Base-by-base conservation (phyloP, 1,139 yeast genomes). In the Pneumocystis murina region DNA sequence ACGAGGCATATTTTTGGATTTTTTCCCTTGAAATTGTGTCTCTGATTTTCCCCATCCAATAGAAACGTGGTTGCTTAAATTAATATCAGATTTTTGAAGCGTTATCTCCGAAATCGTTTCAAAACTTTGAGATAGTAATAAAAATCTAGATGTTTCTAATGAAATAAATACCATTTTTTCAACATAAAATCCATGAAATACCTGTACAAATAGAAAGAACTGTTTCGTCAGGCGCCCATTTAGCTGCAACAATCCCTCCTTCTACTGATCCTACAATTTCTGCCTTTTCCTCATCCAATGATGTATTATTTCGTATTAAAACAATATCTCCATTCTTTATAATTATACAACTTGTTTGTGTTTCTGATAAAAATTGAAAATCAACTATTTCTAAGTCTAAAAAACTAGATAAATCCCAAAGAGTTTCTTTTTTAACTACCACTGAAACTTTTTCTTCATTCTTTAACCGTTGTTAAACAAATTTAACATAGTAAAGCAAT, bases 31-130 rank as follows among this genome's bases (percentile, higher is more conserved):
- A 74, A 94, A 94, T 75, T 94, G 99, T 0, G 99, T 94, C 74
- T 92, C 98, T 68, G 86, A 85, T 69, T 87, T 87, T 71, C 99
- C 99, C 99, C 99, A 94, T 24, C 99, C 99, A 54, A 92, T 97
- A 28, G 95, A 86, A 41, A 94, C 97, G 71, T 92, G 96, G 69
- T 85, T 86, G 2, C 91, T 84, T n/a, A 40, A 28, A 57, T 82
- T 76, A 62, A 90, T 78, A 72, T 92, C 97, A 17, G 80, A 80
- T 0, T 82, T 77, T 62, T 81, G 77, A 66, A 91, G 75, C 30
- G 72, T 70, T 63, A 79, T 78, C 71, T 92, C 97, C 14, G 83
- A 77, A 36, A 92, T 80, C 5, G 94, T 90, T 69, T 92, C 97
- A 68, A 91, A 86, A 57, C 81, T 76, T 68, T 96, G 79, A 41